Percentiles rank a stretch among this genome's conserved stretches.
These are phyloP conservation scores for Zancudomyces culisetae DNA, from an alignment of 371 early-diverging fungal genomes.

Conservation along the genomic window DNA sequence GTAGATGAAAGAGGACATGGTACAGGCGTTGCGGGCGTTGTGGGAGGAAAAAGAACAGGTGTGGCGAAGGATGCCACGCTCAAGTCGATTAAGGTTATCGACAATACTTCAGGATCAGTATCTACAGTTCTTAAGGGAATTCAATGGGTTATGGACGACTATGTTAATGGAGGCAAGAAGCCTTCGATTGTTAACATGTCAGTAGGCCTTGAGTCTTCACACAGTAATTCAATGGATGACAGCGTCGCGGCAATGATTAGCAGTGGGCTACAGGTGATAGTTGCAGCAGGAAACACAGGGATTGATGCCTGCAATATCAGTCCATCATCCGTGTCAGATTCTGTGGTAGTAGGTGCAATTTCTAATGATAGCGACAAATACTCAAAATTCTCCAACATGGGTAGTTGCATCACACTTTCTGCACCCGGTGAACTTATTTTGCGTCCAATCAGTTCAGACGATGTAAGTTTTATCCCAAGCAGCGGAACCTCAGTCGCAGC, in stretches of 20 bases:
- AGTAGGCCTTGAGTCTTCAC: neutral
- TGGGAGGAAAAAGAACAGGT: constrained; percentile 1
- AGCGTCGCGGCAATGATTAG: neutral
- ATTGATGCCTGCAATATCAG: neutral
- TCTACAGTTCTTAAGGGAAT: neutral
- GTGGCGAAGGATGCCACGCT: neutral
- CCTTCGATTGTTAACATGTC: neutral
- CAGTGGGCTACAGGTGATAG: neutral
- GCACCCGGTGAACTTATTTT: constrained; percentile 2
- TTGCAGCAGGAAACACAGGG: neutral
- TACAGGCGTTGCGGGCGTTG: neutral
- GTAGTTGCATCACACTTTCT: neutral
- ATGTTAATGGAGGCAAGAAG: neutral
- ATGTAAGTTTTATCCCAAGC: neutral
- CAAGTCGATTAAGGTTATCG: constrained; percentile 1
- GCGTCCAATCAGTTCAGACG: too few relatives aligned
- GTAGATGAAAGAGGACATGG: neutral
- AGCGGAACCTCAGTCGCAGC: constrained; percentile 1
- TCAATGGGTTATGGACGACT: constrained; percentile 1
- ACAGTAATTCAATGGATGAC: neutral
- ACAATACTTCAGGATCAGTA: neutral
- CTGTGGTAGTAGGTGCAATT: neutral
- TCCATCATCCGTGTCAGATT: neutral
- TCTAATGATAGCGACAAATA: neutral
- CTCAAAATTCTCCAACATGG: neutral